Conservation (phyloP, 2,329 filamentous ascomycete genomes). For the Hysterium pulicare region DNA sequence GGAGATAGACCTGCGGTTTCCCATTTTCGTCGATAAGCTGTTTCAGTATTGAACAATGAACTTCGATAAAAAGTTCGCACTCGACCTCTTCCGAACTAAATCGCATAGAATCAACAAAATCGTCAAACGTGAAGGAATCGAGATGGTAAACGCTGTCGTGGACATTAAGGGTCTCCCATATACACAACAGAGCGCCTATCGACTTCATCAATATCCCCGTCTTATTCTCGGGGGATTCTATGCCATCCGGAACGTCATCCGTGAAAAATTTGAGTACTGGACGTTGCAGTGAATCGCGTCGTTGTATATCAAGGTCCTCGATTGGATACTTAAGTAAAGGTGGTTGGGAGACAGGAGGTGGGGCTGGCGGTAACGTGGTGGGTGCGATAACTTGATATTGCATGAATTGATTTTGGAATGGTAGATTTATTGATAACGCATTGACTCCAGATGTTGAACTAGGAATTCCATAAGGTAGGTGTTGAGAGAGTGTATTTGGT, state of each 20-base stretch:
- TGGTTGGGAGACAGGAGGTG: constrained; percentile 50
- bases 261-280: constrained; percentile 77
- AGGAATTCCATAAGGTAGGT: constrained; percentile 10
- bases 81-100: constrained; percentile 69
- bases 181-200: constrained; percentile 80
- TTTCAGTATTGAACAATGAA: constrained; percentile 89
- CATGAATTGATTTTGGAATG: constrained; percentile 40
- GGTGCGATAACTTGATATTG: constrained; percentile 35
- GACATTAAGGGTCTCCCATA: constrained; percentile 97
- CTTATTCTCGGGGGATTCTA: constrained; percentile 32
- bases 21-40: constrained; percentile 78
- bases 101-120: constrained; percentile 84
- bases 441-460: constrained; percentile 16
- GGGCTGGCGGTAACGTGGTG: constrained; percentile 52
- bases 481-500: not conserved
- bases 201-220: constrained; percentile 73
- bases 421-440: constrained; percentile 20
- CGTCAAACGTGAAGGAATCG: constrained; percentile 97
- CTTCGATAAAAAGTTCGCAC: constrained; percentile 83
- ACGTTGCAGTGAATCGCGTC: constrained; percentile 60
- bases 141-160: constrained; percentile 92
- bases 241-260: constrained; percentile 50
- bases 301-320: constrained; percentile 81
- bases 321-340: constrained; percentile 87
- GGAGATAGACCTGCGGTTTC: constrained; percentile 73